phyloP scores from a whole-genome alignment of 164 flowering plant species.

The Umbellularia californica region DNA sequence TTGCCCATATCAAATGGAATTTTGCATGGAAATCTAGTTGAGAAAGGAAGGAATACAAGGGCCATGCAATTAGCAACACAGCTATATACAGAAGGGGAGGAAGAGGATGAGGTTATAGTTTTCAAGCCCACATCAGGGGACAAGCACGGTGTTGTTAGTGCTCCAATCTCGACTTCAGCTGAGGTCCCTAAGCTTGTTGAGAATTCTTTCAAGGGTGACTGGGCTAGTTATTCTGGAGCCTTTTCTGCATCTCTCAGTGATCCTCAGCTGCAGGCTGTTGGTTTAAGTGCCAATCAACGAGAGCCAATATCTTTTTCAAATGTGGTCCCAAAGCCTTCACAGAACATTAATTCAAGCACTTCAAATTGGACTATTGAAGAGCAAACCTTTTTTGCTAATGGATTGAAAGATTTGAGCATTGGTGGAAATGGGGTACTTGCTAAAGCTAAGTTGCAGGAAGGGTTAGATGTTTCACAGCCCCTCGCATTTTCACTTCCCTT shows the following conservation, averaged over 20 bases:
- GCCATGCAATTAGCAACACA: conserved; percentile 24
- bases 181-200: conserved; percentile 30
- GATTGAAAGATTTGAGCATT: conserved; percentile 42
- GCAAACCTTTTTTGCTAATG: conserved; percentile 34
- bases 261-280: conserved; percentile 21
- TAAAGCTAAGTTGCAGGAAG: conserved; percentile 32
- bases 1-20: conserved; percentile 18
- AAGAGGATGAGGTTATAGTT: conserved; percentile 92
- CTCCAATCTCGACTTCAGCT: conserved; percentile 22
- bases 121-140: conserved; percentile 68
- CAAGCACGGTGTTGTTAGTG: conserved; percentile 34
- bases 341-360: conserved; percentile 30
- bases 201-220: conserved; percentile 27
- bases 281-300: conserved; percentile 20
- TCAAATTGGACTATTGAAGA: conserved; percentile 53
- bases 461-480: conserved; percentile 24
- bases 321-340: conserved; percentile 28
- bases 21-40: conserved; percentile 26
- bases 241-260: conserved; percentile 27
- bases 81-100: conserved; percentile 48
- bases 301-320: conserved; percentile 28
- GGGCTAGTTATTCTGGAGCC: conserved; percentile 21
- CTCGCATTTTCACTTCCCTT: conserved; percentile 31
- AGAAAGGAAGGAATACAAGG: conserved; percentile 15
- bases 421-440: conserved; percentile 42